Evolutionary conservation across 306 rosid genomes (phyloP).

Genomic region (Bauhinia variegata): DNA sequence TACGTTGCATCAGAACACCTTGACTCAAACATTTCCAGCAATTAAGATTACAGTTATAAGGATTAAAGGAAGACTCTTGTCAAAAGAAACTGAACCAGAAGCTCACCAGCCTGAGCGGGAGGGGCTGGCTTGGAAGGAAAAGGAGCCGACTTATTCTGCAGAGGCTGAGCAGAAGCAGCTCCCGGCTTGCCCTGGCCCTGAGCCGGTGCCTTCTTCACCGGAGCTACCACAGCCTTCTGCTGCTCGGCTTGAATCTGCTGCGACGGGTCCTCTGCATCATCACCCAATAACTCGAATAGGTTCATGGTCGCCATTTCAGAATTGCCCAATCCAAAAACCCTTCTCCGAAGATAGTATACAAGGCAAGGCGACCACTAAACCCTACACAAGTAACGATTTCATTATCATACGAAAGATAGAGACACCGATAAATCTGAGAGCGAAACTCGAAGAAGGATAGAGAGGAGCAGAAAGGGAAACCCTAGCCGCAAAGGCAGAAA

Average conservation of each 20-base stretch:
- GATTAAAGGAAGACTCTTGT: neutral
- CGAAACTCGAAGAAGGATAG: neutral
- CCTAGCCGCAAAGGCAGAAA: constrained; percentile 68
- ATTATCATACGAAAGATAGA: constrained; percentile 28
- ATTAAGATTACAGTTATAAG: neutral
- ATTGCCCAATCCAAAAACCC: neutral
- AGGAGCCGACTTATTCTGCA: constrained; percentile 58
- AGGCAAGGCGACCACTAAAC: constrained; percentile 32
- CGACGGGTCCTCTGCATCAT: constrained; percentile 90
- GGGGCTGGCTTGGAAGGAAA: constrained; percentile 84
- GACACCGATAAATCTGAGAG: constrained; percentile 33
- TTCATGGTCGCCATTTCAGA: constrained; percentile 73
- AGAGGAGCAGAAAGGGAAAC: constrained; percentile 43
- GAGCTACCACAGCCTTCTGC: constrained; percentile 46
- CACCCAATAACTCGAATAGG: constrained; percentile 90
- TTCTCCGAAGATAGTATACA: constrained; percentile 28
- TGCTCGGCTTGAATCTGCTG: constrained; percentile 67
- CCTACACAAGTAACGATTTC: constrained; percentile 39
- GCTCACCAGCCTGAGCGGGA: constrained; percentile 82
- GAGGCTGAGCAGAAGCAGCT: constrained; percentile 26
- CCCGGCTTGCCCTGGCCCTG: constrained; percentile 48
- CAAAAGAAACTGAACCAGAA: neutral
- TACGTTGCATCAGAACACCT: neutral
- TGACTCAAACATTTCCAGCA: neutral
- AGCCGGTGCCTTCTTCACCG: constrained; percentile 47